phyloP scores from a whole-genome alignment of 208 protist species.

The Leishmania aethiopica region DNA sequence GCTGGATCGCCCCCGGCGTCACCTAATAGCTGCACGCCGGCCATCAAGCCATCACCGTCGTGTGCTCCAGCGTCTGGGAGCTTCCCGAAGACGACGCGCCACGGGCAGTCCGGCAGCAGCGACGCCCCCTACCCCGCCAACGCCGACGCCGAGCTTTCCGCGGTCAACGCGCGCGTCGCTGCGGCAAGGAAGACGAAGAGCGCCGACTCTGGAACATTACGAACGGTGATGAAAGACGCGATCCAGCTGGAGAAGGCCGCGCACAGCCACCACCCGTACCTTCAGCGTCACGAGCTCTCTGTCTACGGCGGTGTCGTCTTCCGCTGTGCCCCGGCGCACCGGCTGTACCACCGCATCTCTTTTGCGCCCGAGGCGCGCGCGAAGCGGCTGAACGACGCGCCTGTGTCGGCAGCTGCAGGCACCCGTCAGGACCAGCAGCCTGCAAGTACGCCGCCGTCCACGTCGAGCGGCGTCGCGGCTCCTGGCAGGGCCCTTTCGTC shows the following conservation, averaged over 20 bases:
- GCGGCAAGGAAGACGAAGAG: not conserved
- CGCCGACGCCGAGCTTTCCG: not conserved
- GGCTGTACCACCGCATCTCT: constrained; percentile 49
- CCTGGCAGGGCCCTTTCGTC: not conserved
- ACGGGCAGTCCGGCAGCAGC: not conserved
- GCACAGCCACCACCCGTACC: constrained; percentile 51
- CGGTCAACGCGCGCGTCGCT: not conserved
- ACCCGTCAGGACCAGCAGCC: not conserved
- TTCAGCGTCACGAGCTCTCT: constrained; percentile 42
- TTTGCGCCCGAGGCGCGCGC: constrained; percentile 27
- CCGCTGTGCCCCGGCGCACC: constrained; percentile 45
- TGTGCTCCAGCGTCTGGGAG: not conserved
- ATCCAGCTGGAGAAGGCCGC: constrained; percentile 29
- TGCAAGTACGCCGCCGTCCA: not conserved
- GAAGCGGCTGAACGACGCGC: constrained; percentile 19
- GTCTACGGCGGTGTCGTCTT: constrained; percentile 56
- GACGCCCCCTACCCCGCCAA: not conserved
- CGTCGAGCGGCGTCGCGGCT: not conserved
- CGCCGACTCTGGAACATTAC: constrained; percentile 14
- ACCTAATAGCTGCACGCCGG: not conserved
- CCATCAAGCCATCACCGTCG: not conserved
- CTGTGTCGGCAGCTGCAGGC: not conserved
- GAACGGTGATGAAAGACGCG: constrained; percentile 39
- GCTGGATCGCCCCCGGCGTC: not conserved
- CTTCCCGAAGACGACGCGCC: not conserved